These are phyloP conservation scores for Beauveria varroae DNA, from an alignment of 2,329 filamentous ascomycete genomes.

Conservation along the genomic window DNA sequence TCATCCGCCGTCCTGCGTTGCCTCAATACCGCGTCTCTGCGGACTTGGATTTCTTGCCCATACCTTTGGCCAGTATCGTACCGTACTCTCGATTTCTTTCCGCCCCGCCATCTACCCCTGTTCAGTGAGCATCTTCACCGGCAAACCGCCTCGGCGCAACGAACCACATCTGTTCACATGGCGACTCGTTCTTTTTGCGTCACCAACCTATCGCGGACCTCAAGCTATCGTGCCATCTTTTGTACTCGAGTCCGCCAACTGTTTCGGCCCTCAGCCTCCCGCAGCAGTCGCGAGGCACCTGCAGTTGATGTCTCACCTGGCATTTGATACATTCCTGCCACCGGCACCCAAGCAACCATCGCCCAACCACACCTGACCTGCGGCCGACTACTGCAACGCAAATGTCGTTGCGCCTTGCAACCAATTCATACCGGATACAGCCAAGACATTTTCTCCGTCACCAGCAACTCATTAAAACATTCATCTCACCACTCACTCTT, in stretches of 20 bases:
- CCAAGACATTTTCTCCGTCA: background rate
- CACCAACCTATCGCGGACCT: background rate
- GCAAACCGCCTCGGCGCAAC: background rate
- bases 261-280: background rate
- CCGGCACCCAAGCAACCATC: slow-evolving; percentile 3
- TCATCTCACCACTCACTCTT: background rate
- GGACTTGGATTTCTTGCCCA: too few species aligned
- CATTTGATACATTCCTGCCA: slow-evolving; percentile 9
- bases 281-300: background rate
- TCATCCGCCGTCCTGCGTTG: background rate
- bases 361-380: background rate
- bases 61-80: background rate
- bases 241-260: background rate
- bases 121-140: background rate
- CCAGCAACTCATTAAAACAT: background rate
- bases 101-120: background rate
- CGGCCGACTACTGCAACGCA: background rate
- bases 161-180: background rate
- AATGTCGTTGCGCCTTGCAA: slow-evolving; percentile 1
- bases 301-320: slow-evolving; percentile 5
- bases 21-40: background rate
- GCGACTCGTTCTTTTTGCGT: background rate
- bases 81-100: background rate
- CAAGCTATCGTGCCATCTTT: background rate
- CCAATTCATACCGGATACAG: slow-evolving; percentile 4